phyloP scores from a whole-genome alignment of 2,329 filamentous ascomycete species.

The Penicillium sp. region DNA sequence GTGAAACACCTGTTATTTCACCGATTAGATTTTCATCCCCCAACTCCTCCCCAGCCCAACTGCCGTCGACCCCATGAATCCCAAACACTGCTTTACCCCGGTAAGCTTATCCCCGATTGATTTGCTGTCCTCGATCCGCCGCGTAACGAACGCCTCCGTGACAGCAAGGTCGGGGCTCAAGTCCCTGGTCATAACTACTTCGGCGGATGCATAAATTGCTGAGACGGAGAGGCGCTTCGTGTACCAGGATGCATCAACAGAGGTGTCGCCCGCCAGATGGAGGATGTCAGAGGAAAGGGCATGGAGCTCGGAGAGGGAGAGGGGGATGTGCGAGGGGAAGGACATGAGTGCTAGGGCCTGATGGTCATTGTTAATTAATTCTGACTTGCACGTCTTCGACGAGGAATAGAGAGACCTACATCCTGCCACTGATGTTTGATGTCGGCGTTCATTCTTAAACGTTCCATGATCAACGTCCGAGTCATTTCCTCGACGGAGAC shows the following conservation, averaged over 20 bases:
- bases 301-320: slow-evolving; percentile 78
- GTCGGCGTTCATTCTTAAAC: slow-evolving; percentile 74
- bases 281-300: slow-evolving; percentile 89
- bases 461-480: slow-evolving; percentile 73
- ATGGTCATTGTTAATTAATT: neutral
- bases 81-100: slow-evolving; percentile 75
- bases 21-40: slow-evolving; percentile 72
- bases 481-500: slow-evolving; percentile 67
- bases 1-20: too few species aligned
- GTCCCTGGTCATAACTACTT: slow-evolving; percentile 95
- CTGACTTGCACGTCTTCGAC: neutral
- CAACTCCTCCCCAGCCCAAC: slow-evolving; percentile 87
- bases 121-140: slow-evolving; percentile 73
- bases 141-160: slow-evolving; percentile 78
- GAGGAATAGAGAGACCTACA: slow-evolving; percentile 56
- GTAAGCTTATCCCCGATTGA: slow-evolving; percentile 66
- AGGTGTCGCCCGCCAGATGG: slow-evolving; percentile 79
- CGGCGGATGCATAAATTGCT: slow-evolving; percentile 74
- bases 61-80: slow-evolving; percentile 76
- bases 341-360: slow-evolving; percentile 91
- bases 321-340: slow-evolving; percentile 75
- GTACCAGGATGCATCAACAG: slow-evolving; percentile 90
- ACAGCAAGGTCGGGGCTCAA: slow-evolving; percentile 72
- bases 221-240: slow-evolving; percentile 68
- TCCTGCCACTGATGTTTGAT: slow-evolving; percentile 84